These are phyloP conservation scores for Chlorella sp. DNA, from an alignment of 139 green algal genomes.

Conservation along the genomic window DNA sequence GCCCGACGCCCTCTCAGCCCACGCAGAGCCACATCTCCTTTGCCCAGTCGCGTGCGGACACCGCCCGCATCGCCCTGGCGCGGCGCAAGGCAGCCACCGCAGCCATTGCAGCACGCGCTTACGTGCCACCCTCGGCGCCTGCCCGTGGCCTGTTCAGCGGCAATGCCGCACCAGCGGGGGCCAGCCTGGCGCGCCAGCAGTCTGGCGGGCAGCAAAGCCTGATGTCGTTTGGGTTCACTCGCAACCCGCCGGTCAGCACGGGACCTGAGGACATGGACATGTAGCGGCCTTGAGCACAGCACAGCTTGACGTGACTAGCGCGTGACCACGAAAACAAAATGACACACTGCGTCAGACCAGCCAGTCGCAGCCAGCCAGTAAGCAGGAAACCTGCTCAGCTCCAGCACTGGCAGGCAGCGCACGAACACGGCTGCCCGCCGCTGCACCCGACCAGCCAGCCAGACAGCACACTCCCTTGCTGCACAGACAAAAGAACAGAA, in stretches of 20 bases:
- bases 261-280: constrained; percentile 31
- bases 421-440: neutral
- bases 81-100: constrained; percentile 39
- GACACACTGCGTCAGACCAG: neutral
- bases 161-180: neutral
- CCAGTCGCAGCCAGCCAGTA: neutral
- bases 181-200: neutral
- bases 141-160: constrained; percentile 3
- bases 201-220: constrained; percentile 20
- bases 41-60: constrained; percentile 1
- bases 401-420: neutral
- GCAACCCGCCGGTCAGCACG: neutral
- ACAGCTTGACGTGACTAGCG: neutral
- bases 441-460: neutral
- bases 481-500: neutral
- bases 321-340: neutral
- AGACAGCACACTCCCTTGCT: neutral
- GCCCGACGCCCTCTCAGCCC: neutral
- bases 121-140: constrained; percentile 25
- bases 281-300: neutral
- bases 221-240: constrained; percentile 23
- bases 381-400: neutral
- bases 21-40: constrained; percentile 20
- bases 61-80: constrained; percentile 20
- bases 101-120: constrained; percentile 27